Conservation (phyloP, 202 grass and related monocot species). For the Carex arenaria region DNA sequence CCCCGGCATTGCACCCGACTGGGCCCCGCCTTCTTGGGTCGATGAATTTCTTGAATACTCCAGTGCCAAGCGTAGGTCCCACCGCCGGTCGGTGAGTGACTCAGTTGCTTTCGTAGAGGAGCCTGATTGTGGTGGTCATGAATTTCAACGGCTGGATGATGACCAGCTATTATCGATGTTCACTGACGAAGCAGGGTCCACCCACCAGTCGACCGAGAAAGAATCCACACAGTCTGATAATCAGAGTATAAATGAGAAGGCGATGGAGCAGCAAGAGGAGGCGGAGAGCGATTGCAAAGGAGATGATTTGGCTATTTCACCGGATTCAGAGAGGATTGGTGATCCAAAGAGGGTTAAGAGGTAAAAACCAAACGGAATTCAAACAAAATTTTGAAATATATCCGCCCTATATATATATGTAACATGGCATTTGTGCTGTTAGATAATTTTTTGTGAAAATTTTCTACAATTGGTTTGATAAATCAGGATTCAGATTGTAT, state of each 20-base stretch:
- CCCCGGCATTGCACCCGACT: constrained; percentile 53
- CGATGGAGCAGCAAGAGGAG: constrained; percentile 45
- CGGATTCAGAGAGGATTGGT: not conserved
- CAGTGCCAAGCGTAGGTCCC: constrained; percentile 54
- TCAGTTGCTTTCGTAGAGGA: constrained; percentile 67
- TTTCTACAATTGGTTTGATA: not conserved
- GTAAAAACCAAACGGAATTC: not conserved
- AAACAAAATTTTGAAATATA: not conserved
- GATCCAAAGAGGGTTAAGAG: constrained; percentile 94
- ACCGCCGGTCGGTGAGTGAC: constrained; percentile 71
- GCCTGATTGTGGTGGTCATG: constrained; percentile 19
- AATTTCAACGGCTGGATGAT: constrained; percentile 79
- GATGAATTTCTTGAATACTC: constrained; percentile 95
- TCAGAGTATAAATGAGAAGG: constrained; percentile 53
- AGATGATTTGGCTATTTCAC: constrained; percentile 12
- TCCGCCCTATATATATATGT: not conserved
- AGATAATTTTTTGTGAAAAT: not conserved
- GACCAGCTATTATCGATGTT: constrained; percentile 76
- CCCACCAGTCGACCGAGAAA: constrained; percentile 18
- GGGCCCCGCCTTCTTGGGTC: constrained; percentile 66
- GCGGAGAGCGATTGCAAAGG: constrained; percentile 59
- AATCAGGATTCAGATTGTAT: not conserved
- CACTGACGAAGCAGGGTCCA: constrained; percentile 35
- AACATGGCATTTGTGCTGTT: not conserved
- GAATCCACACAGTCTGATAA: constrained; percentile 52